These are phyloP conservation scores for Camelina laxa DNA, from an alignment of 345 rosid species.

Conservation along the genomic window DNA sequence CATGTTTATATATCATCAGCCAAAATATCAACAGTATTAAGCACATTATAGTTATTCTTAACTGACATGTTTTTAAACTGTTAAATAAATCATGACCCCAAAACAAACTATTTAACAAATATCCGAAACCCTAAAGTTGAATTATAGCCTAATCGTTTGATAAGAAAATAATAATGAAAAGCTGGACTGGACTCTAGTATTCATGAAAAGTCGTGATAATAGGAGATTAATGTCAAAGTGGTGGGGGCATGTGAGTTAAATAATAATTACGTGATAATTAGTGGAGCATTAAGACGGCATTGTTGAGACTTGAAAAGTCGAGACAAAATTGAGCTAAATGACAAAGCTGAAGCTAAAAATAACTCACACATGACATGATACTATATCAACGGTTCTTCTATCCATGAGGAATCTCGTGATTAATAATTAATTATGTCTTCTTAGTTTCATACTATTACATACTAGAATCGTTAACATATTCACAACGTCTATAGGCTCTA, in stretches of 20 bases:
- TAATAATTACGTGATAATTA: conserved; percentile 25
- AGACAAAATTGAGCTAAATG: conserved; percentile 30
- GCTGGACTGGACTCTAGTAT: conserved; percentile 14
- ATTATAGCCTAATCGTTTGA: background rate
- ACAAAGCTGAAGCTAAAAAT: conserved; percentile 27
- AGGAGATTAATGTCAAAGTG: conserved; percentile 32
- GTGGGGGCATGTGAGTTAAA: conserved; percentile 39
- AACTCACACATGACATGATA: conserved; percentile 17
- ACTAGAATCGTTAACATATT: background rate
- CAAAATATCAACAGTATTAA: background rate
- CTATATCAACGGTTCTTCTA: conserved; percentile 18
- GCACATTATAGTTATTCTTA: background rate
- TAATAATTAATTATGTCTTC: background rate
- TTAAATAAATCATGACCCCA: background rate
- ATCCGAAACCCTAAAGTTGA: background rate
- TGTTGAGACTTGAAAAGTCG: conserved; percentile 12
- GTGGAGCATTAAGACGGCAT: conserved; percentile 40
- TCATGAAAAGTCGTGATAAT: conserved; percentile 20
- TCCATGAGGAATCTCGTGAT: conserved; percentile 28
- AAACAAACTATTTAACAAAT: background rate
- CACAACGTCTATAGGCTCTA: background rate
- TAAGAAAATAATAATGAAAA: background rate
- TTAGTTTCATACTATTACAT: background rate
- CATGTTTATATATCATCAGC: background rate
- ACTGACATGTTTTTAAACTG: background rate